phyloP scores from a whole-genome alignment of 495 filamentous ascomycete genomes.

The Xylaria acuta region DNA sequence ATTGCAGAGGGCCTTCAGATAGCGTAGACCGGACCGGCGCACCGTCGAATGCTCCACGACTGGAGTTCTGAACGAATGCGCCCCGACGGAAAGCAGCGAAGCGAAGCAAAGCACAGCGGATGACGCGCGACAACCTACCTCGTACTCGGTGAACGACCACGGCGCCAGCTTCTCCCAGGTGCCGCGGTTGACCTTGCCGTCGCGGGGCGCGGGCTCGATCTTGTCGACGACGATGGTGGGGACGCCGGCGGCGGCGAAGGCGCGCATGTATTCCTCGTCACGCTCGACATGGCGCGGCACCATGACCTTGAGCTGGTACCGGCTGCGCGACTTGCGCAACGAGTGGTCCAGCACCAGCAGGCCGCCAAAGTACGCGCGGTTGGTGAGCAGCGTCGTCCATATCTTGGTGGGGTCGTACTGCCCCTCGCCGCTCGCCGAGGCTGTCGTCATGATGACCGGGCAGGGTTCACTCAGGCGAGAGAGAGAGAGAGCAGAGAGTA shows the following conservation, averaged over 20 bases:
- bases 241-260: constrained; percentile 46
- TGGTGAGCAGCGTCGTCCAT: constrained; percentile 50
- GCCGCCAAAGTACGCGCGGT: constrained; percentile 48
- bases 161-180: constrained; percentile 53
- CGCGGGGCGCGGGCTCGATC: constrained; percentile 47
- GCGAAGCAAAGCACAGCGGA: too few relatives aligned
- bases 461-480: background rate
- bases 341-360: constrained; percentile 48
- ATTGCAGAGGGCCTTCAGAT: background rate
- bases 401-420: constrained; percentile 45
- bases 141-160: constrained; percentile 49
- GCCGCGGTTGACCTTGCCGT: constrained; percentile 48
- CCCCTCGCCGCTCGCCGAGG: constrained; percentile 23
- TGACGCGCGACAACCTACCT: constrained; percentile 37
- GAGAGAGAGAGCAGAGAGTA: background rate
- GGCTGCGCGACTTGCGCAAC: constrained; percentile 41
- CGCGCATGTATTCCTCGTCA: constrained; percentile 49
- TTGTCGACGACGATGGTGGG: constrained; percentile 48
- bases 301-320: constrained; percentile 50
- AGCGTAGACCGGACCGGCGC: background rate
- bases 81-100: constrained; percentile 1
- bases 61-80: constrained; percentile 12
- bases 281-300: constrained; percentile 47
- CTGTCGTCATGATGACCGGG: constrained; percentile 24
- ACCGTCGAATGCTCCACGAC: background rate